Base-by-base conservation (phyloP, 2,329 filamentous ascomycete species). In the Camillea tinctor region DNA sequence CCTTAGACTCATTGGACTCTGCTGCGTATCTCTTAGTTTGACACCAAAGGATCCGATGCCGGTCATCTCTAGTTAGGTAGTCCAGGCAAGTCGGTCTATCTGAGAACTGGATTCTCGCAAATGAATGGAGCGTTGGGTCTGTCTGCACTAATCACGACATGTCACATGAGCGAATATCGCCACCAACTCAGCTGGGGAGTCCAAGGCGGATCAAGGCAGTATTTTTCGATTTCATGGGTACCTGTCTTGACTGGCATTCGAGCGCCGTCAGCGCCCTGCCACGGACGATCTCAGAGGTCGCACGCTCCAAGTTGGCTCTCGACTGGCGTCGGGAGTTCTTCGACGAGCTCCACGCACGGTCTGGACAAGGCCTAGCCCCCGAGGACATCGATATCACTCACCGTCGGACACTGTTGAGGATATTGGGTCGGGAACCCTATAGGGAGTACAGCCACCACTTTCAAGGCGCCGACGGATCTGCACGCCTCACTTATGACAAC, bases 161-260 rank as follows among this genome's bases (percentile, higher is more conserved):
- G 36, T 44, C 17, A n/a, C 36, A 44, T 44, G 36, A 44, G 36
- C 13, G 17, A 44, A 44, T 15, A 44, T 44, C 36, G 36, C 36
- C 36, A 44, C 36, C 36, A 44, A 44, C 36, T 44, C 23, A 36
- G 51, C 17, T 23, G 23, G 23, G 22, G 51, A 51, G 49, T 21
- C n/a, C 2, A 51, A 22, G 51, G 52, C 55, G 58, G 58, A 73
- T 79, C 59, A 81, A 79, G 68, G 81, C 79, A 2, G 73, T 84
- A 50, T 79, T 84, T 63, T 85, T 84, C 70, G 80, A 85, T 71
- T 81, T 85, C 66, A 85, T 85, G 82, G 82, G 83, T 22, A 85
- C 82, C 23, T 85, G 82, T 62, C 79, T 83, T 2, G 77, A 86
- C 68, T 85, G 81, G 83, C 81, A 84, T 60, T 70, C 67, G 52